A percentile compares a stretch with the other conserved stretches of the same genome.
phyloP scores from a whole-genome alignment of 1,284 basidiomycete species.

The Dichomitus squalens region DNA sequence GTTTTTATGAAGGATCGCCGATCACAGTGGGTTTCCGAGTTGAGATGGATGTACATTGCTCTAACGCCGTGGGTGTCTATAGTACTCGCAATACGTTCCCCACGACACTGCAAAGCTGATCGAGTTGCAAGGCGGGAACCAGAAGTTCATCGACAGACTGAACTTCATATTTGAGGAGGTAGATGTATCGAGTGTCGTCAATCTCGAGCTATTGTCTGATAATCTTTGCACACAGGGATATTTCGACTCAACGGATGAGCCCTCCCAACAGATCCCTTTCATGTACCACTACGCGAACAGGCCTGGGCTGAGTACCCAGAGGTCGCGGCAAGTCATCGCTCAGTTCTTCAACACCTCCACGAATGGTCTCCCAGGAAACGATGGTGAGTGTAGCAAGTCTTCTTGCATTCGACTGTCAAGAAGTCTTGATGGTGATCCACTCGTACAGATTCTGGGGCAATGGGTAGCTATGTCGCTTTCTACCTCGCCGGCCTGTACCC shows the following conservation, averaged over 20 bases:
- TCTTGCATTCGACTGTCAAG: background rate
- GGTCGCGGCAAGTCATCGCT: conserved; percentile 55
- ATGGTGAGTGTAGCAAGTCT: conserved; percentile 43
- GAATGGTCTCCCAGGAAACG: conserved; percentile 61
- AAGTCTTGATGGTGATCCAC: too few species aligned
- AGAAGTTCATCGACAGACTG: conserved; percentile 54
- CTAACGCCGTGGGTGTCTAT: background rate
- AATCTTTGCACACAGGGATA: conserved; percentile 38
- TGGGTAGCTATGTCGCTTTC: conserved; percentile 69
- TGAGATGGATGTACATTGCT: conserved; percentile 20
- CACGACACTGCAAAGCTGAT: conserved; percentile 66
- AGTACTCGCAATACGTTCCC: conserved; percentile 50
- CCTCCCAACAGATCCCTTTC: conserved; percentile 63
- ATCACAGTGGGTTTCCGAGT: conserved; percentile 58
- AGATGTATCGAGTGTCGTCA: conserved; percentile 4
- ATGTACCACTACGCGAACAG: conserved; percentile 67
- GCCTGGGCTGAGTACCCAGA: conserved; percentile 57
- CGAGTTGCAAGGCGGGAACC: conserved; percentile 55
- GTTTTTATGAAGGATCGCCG: conserved; percentile 68
- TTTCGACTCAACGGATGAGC: conserved; percentile 61
- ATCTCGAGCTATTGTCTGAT: background rate
- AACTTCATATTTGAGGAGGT: conserved; percentile 59
- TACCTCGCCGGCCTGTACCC: conserved; percentile 64
- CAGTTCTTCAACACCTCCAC: conserved; percentile 56
- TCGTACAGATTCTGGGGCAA: conserved; percentile 51